Conservation (phyloP, 2,329 filamentous ascomycete genomes). For the Neonectria hederae region DNA sequence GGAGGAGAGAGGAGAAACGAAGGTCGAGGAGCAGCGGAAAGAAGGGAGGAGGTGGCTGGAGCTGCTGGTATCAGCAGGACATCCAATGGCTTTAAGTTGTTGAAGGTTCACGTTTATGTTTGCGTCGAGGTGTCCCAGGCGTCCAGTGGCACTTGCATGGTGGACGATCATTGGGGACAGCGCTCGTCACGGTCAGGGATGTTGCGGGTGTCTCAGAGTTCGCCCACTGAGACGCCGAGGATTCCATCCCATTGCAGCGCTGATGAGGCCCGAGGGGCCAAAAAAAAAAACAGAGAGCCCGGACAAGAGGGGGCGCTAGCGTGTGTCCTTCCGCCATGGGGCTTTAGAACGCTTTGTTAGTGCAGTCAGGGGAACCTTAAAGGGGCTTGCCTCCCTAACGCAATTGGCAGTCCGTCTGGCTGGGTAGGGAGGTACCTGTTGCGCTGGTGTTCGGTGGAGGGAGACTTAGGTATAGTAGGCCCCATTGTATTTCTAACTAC, state of each 20-base stretch:
- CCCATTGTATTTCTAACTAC: neutral
- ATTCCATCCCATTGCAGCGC: neutral
- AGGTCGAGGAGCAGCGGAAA: neutral
- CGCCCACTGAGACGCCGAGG: neutral
- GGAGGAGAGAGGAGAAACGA: neutral
- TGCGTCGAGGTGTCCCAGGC: constrained; percentile 3
- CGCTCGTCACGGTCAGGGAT: constrained; percentile 3
- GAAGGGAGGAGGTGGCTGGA: constrained; percentile 2
- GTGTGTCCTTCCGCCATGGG: neutral
- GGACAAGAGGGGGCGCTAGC: constrained; percentile 1
- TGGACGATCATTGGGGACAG: neutral
- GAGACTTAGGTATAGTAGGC: neutral
- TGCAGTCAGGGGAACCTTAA: constrained; percentile 13
- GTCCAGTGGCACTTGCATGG: neutral
- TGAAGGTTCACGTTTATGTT: constrained; percentile 8
- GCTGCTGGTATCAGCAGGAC: constrained; percentile 2
- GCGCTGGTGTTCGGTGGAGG: neutral
- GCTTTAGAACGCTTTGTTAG: constrained; percentile 5
- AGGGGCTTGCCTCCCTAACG: constrained; percentile 5
- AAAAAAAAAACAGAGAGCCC: neutral
- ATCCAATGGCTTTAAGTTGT: constrained; percentile 5
- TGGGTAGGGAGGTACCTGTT: neutral
- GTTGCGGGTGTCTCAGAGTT: constrained; percentile 10
- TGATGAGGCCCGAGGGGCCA: neutral
- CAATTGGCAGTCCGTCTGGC: neutral